phyloP scores from a whole-genome alignment of 2,329 filamentous ascomycete species.

The Cercospora beticola region DNA sequence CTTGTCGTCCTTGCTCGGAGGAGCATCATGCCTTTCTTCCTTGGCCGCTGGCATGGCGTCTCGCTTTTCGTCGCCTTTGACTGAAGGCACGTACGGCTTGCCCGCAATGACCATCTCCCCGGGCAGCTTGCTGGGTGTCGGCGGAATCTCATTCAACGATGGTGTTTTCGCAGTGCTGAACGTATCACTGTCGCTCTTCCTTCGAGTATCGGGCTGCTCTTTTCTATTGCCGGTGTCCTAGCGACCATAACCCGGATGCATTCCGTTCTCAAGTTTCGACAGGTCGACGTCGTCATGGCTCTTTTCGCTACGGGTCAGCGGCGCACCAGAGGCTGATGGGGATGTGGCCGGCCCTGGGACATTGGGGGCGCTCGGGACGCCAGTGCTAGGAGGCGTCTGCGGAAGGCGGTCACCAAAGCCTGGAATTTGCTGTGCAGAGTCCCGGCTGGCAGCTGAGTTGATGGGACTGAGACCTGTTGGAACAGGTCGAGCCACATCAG shows the following conservation, averaged over 20 bases:
- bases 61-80: not conserved
- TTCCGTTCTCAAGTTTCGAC: constrained; percentile 5
- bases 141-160: not conserved
- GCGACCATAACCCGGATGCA: constrained; percentile 16
- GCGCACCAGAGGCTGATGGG: not conserved
- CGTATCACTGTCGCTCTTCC: not conserved
- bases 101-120: not conserved
- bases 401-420: constrained; percentile 6
- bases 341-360: not conserved
- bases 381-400: not conserved
- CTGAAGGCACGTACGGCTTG: constrained; percentile 11
- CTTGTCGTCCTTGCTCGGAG: not conserved
- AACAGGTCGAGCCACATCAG: constrained; percentile 12
- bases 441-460: not conserved
- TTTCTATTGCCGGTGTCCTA: constrained; percentile 15
- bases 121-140: constrained; percentile 4
- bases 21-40: not conserved
- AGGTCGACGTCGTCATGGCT: constrained; percentile 2
- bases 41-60: not conserved
- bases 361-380: not conserved
- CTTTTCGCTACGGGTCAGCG: not conserved
- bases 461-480: not conserved
- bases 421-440: constrained; percentile 5
- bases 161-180: constrained; percentile 6
- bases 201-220: constrained; percentile 4